These are phyloP conservation scores for Hemisphaericaspora xylanilytica DNA, from an alignment of 1,139 yeast genomes.

Conservation along the genomic window DNA sequence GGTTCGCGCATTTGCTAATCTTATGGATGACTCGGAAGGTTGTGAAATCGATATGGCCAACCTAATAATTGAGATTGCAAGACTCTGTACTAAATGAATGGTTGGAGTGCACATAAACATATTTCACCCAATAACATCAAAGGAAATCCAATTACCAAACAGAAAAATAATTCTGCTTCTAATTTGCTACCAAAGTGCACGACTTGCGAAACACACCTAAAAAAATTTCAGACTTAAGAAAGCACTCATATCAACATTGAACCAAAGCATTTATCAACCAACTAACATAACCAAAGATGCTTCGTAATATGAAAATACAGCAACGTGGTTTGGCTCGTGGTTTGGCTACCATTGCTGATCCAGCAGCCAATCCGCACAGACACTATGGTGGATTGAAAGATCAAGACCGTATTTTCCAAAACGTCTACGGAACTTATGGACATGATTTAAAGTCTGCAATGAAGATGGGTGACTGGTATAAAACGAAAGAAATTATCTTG, in stretches of 20 bases:
- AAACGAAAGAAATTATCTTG: constrained; percentile 76
- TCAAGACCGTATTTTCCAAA: constrained; percentile 83
- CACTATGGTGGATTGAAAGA: constrained; percentile 75
- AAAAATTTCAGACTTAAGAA: constrained; percentile 4
- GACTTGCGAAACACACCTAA: neutral
- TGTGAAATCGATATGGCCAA: constrained; percentile 1
- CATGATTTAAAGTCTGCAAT: constrained; percentile 69
- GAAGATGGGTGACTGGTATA: constrained; percentile 87
- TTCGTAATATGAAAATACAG: constrained; percentile 21
- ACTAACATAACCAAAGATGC: constrained; percentile 16
- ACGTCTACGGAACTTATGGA: constrained; percentile 72
- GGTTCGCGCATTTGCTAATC: constrained; percentile 4
- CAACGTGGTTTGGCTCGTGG: constrained; percentile 24
- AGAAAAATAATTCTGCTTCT: constrained; percentile 7
- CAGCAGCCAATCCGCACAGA: constrained; percentile 53
- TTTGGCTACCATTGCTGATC: constrained; percentile 46
- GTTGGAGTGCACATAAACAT: constrained; percentile 1
- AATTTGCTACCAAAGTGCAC: constrained; percentile 1
- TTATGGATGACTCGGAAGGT: neutral
- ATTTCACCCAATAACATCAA: constrained; percentile 21
- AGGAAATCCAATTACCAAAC: constrained; percentile 26
- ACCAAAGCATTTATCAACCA: neutral
- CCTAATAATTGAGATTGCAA: constrained; percentile 6
- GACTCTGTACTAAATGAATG: constrained; percentile 2
- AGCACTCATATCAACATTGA: neutral